Base-by-base conservation (phyloP, 495 filamentous ascomycete species). In the Talaromyces adpressus region DNA sequence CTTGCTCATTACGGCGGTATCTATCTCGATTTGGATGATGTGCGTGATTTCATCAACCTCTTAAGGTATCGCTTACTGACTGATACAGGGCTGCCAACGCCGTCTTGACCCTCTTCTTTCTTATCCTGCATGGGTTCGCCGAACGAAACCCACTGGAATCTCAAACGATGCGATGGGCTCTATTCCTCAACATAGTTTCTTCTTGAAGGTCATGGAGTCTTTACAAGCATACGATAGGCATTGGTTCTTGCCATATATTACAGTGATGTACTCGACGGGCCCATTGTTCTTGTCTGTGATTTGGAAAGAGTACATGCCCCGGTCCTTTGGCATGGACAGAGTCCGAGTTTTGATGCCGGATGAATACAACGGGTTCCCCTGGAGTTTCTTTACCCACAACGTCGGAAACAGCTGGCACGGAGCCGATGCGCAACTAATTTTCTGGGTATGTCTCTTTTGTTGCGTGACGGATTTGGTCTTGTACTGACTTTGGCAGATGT, bases 11-110 rank as follows among this genome's bases (percentile, higher is more conserved):
- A 86, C 69, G 92, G 92, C 58, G 92, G 92, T 27, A 88, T 92
- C 56, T 96, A 96, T 71, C 87, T 96, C 65, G 92, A 96, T 69
- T 78, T 96, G 18, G 92, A 96, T 71, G 91, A 95, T 78, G 89
- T 91, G 69, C 47, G 86, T 81, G 25, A 64, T 67, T 27, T 34
- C 58, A 62, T 53, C 18, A n/a, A 36, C 63, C 4, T 16, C 11
- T n/a, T 29, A 34, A 30, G 34, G 3, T 16, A 14, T 14, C 4
- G 36, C 58, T 47, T 61, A 9, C 52, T 53, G 30, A 53, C 61
- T 53, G 5, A 20, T 62, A 18, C 62, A 91, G 88, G 91, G 91
- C 67, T 96, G 91, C 79, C 89, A 90, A 67, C 85, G 89, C 59
- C 85, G 87, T 36, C 81, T 96, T 51, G 89, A 93, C 65, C 91